Evolutionary conservation across 495 filamentous ascomycete genomes (phyloP), one percentile per base, ranked within the genome.

Genomic region (Trichoderma orchidacearum): DNA sequence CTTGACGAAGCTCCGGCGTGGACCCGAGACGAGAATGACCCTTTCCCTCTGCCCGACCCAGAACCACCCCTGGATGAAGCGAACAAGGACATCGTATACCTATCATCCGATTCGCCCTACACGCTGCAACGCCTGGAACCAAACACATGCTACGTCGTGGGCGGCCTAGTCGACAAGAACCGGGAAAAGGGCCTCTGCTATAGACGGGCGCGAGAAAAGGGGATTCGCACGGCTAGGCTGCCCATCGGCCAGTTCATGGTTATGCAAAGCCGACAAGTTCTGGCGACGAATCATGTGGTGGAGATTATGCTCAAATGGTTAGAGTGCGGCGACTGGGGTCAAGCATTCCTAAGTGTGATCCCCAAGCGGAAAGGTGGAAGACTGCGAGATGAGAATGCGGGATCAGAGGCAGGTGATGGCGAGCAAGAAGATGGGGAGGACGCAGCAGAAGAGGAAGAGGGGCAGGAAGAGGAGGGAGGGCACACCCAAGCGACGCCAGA

Each of bases 251-350:
- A 97, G 17, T 97, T 86, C 61, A 85, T 99, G 75, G 75, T 86
- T 54, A 94, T 99, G 89, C 71, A 81, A 28, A 87, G 84, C 57
- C 81, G 93, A 13, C 79, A 81, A 56, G 85, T 99, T 2, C 70
- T 99, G 41, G 82, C 90, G 5, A 95, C 90, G 12, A 97, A 97
- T 63, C 93, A 99, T 64, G 93, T 99, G 0, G 77, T 87, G 38
- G 93, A 97, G 68, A 97, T 99, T 59, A 96, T 99, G 87, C 65
- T 93, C 29, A 81, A 83, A 58, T 99, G 93, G 88, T 62, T 99
- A 55, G 88, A 95, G 60, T 75, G 78, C 28, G 84, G 86, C 0
- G 85, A 97, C 66, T 99, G 93, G 93, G 89, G 85, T 1, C 71
- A 85, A 61, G 90, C 93, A 0, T 97, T 99, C 61, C 70, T 92